Conservation (phyloP, 116 monocot species). For the Trichopus zeylanicus region DNA sequence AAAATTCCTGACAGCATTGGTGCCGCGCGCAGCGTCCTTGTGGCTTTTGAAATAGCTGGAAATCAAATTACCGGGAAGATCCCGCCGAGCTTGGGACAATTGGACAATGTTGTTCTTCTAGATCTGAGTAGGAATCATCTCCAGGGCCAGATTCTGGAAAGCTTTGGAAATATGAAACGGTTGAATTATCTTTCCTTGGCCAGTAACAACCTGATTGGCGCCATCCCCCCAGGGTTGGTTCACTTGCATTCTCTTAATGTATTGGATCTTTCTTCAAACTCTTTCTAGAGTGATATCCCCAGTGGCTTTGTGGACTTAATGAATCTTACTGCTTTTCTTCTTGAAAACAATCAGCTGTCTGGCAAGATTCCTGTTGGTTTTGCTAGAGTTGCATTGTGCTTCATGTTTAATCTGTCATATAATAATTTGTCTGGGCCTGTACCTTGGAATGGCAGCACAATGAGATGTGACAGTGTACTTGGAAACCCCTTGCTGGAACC, state of each 20-base stretch:
- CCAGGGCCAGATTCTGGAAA: conserved; percentile 38
- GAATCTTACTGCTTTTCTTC: conserved; percentile 45
- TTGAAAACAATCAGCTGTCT: conserved; percentile 56
- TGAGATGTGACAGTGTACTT: conserved; percentile 45
- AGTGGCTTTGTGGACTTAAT: conserved; percentile 29
- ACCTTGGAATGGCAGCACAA: conserved; percentile 17
- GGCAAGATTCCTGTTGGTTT: conserved; percentile 45
- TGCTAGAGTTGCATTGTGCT: conserved; percentile 24
- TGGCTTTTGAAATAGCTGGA: conserved; percentile 36
- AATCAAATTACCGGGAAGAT: conserved; percentile 64
- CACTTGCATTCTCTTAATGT: conserved; percentile 36
- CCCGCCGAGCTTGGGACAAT: conserved; percentile 34
- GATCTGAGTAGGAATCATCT: conserved; percentile 49
- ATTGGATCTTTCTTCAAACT: too few relatives aligned
- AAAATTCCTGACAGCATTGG: conserved; percentile 36
- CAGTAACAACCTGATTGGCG: conserved; percentile 43
- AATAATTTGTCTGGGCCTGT: conserved; percentile 65
- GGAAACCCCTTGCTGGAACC: conserved; percentile 64
- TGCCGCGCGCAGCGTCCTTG: conserved; percentile 33
- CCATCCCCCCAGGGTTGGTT: conserved; percentile 29
- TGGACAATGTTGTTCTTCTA: conserved; percentile 28
- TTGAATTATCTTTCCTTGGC: conserved; percentile 50
- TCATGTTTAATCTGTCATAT: conserved; percentile 51
- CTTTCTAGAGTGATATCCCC: conserved; percentile 60
- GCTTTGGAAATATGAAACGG: conserved; percentile 30